Evolutionary conservation across 169 alveolate species (phyloP).

Genomic region (Cystoisospora suis): DNA sequence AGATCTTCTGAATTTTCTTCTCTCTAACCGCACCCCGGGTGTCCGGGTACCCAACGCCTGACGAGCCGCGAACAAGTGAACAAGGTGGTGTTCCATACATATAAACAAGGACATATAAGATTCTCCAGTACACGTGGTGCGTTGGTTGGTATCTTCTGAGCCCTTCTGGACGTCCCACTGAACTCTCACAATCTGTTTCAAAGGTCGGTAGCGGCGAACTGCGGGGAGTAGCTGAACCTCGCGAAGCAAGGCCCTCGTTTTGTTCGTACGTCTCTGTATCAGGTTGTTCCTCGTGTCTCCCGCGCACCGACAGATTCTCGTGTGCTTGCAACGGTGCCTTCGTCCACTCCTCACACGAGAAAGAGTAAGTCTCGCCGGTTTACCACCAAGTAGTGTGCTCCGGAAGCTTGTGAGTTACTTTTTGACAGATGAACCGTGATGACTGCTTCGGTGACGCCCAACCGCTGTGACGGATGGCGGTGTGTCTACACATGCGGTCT

Average conservation of each 20-base stretch:
- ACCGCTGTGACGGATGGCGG: neutral
- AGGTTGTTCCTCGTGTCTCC: slow-evolving; percentile 29
- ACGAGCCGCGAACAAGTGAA: too few relatives aligned
- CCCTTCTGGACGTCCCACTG: neutral
- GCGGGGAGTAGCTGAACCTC: neutral
- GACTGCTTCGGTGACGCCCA: neutral
- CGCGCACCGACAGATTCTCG: neutral
- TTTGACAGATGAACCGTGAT: neutral
- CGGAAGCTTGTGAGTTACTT: neutral
- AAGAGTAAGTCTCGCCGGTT: neutral
- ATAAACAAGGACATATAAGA: neutral
- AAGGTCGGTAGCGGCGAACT: neutral
- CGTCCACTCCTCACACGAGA: slow-evolving; percentile 33
- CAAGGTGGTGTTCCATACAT: neutral
- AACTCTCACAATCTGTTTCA: neutral
- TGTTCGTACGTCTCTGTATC: neutral
- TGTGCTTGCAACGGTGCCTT: neutral
- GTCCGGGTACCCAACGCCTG: too few relatives aligned
- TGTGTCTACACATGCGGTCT: neutral
- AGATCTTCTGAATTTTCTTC: too few relatives aligned
- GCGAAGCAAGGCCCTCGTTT: neutral
- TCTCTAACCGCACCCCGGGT: too few relatives aligned
- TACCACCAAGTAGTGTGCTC: neutral
- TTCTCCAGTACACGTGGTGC: neutral
- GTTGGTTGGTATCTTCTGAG: neutral